A percentile compares a stretch with the other conserved stretches of the same genome.
These are phyloP conservation scores for Morella rubra DNA, from an alignment of 306 rosid species.

Conservation along the genomic window DNA sequence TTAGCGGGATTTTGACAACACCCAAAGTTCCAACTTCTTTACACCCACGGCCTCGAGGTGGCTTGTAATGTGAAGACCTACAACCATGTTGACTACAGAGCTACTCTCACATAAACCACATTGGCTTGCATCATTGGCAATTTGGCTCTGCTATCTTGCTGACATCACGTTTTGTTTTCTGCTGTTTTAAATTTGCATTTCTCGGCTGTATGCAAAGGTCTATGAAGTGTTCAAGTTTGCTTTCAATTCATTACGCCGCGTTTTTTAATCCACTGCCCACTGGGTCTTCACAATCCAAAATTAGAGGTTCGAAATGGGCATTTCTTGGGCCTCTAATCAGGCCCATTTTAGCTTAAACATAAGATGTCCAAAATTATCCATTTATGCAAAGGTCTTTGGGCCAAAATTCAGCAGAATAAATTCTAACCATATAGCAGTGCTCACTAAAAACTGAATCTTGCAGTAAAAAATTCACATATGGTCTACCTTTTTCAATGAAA, in stretches of 20 bases:
- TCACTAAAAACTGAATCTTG: neutral
- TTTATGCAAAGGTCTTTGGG: neutral
- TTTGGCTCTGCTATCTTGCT: neutral
- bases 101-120: neutral
- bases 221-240: neutral
- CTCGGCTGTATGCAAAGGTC: too few species aligned
- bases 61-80: constrained; percentile 28
- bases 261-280: too few species aligned
- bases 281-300: neutral
- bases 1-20: constrained; percentile 27
- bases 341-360: neutral
- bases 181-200: neutral
- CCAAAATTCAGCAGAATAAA: neutral
- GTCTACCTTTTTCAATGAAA: neutral
- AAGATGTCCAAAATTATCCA: neutral
- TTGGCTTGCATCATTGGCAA: neutral
- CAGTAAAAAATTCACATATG: neutral
- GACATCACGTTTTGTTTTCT: neutral
- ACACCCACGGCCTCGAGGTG: constrained; percentile 5
- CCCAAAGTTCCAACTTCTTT: constrained; percentile 22
- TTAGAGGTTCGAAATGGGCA: neutral
- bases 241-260: neutral
- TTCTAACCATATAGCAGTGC: neutral
- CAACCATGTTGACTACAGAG: constrained; percentile 3
- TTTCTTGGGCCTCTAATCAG: neutral